phyloP scores from a whole-genome alignment of 768 basidiomycete species.

The Mycena kentingensis region DNA sequence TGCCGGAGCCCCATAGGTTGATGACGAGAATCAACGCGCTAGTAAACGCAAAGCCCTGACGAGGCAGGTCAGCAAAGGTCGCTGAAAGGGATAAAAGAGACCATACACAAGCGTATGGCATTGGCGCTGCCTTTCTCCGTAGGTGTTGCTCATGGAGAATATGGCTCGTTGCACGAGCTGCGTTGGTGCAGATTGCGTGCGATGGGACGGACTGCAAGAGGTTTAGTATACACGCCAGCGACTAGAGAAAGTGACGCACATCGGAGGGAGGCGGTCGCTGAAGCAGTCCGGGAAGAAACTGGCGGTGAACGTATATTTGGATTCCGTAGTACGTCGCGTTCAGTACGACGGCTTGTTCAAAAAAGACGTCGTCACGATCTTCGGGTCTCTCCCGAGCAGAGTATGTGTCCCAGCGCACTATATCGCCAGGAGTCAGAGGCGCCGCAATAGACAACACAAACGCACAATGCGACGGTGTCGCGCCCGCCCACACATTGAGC shows the following conservation, averaged over 20 bases:
- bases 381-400: too few relatives aligned
- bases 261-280: neutral
- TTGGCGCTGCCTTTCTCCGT: neutral
- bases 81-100: neutral
- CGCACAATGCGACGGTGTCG: constrained; percentile 11
- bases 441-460: too few relatives aligned
- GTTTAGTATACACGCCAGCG: neutral
- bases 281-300: neutral
- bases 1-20: neutral
- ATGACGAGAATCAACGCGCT: neutral
- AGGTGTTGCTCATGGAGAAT: neutral
- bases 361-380: neutral
- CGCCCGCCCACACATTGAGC: constrained; percentile 12
- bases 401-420: too few relatives aligned
- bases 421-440: too few relatives aligned
- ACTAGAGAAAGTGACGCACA: neutral
- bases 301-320: neutral
- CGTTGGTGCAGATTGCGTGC: neutral
- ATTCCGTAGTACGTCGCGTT: neutral
- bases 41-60: neutral
- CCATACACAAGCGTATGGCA: neutral
- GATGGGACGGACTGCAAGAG: neutral
- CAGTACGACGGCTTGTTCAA: neutral
- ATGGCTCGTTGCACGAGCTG: neutral
- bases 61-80: neutral